A percentile compares a stretch with the other conserved stretches of the same genome.
Evolutionary conservation across 2,329 filamentous ascomycete genomes (phyloP).

Genomic region (Diaporthe australafricana): DNA sequence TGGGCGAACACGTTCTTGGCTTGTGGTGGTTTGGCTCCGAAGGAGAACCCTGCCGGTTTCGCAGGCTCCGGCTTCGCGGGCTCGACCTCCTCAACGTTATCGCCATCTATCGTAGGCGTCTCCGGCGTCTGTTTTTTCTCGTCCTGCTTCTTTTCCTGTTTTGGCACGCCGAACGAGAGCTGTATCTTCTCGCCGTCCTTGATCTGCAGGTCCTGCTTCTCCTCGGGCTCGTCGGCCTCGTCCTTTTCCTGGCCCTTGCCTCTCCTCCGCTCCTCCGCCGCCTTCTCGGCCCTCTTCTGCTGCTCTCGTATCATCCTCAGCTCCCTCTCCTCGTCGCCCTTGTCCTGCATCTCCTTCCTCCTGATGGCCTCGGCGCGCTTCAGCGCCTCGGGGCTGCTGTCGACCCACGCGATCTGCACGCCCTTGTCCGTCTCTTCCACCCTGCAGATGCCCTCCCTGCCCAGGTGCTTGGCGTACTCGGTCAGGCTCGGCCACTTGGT

Average conservation of each 20-base stretch:
- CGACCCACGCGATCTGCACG: slow-evolving; percentile 88
- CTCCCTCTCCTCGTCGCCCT: slow-evolving; percentile 90
- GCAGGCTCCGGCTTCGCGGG: slow-evolving; percentile 38
- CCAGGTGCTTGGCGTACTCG: slow-evolving; percentile 89
- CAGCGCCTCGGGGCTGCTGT: slow-evolving; percentile 89
- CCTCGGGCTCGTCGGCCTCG: slow-evolving; percentile 52
- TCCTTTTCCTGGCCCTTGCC: slow-evolving; percentile 56
- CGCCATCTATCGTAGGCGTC: slow-evolving; percentile 33
- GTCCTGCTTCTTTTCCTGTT: slow-evolving; percentile 39
- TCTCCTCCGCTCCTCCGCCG: slow-evolving; percentile 59
- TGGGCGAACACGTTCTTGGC: slow-evolving; percentile 81
- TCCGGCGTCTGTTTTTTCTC: slow-evolving; percentile 31
- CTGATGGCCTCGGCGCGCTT: slow-evolving; percentile 82
- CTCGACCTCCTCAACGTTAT: slow-evolving; percentile 1
- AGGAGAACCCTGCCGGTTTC: slow-evolving; percentile 72
- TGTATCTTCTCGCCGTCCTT: slow-evolving; percentile 82
- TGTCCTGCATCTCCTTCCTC: slow-evolving; percentile 87
- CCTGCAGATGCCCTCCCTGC: slow-evolving; percentile 85
- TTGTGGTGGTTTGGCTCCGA: slow-evolving; percentile 70
- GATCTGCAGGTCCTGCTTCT: slow-evolving; percentile 64
- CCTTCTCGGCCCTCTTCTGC: slow-evolving; percentile 78
- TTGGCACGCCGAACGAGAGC: slow-evolving; percentile 70
- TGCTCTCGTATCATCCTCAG: slow-evolving; percentile 86
- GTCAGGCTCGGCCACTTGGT: slow-evolving; percentile 90
- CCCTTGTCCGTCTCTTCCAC: slow-evolving; percentile 93